phyloP scores from a whole-genome alignment of 2,329 filamentous ascomycete species.

The Emergomyces orientalis region DNA sequence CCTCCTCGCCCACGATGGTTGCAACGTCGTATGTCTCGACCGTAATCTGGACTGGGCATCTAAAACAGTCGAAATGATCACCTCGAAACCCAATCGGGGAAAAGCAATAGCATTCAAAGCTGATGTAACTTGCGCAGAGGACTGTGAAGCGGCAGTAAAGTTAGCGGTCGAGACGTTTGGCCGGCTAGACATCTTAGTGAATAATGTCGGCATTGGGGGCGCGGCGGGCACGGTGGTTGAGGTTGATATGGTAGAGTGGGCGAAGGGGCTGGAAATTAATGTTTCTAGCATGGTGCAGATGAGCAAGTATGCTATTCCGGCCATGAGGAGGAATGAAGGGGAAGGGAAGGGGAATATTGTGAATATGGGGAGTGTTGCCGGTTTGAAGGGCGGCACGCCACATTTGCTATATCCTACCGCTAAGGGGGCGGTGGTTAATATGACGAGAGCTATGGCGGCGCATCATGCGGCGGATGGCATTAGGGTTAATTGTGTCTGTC shows the following conservation, averaged over 20 bases:
- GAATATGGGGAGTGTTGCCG: slow-evolving; percentile 56
- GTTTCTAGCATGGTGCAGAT: slow-evolving; percentile 58
- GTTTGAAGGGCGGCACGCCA: slow-evolving; percentile 46
- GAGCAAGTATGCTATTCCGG: slow-evolving; percentile 52
- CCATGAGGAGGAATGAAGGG: slow-evolving; percentile 47
- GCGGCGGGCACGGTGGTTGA: slow-evolving; percentile 51
- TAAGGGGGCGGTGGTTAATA: slow-evolving; percentile 47
- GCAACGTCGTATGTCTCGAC: slow-evolving; percentile 52
- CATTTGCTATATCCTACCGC: slow-evolving; percentile 46
- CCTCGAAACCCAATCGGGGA: slow-evolving; percentile 30
- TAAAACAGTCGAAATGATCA: slow-evolving; percentile 47
- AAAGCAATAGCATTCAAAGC: slow-evolving; percentile 38
- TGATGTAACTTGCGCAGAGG: slow-evolving; percentile 47
- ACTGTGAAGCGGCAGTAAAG: slow-evolving; percentile 41
- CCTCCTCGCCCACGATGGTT: slow-evolving; percentile 51
- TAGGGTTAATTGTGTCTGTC: slow-evolving; percentile 48
- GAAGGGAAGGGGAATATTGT: slow-evolving; percentile 46
- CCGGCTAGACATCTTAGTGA: slow-evolving; percentile 53
- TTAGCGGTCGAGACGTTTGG: slow-evolving; percentile 43
- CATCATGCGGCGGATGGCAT: slow-evolving; percentile 45
- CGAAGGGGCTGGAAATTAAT: slow-evolving; percentile 50
- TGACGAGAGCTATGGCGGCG: slow-evolving; percentile 49
- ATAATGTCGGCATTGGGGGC: slow-evolving; percentile 55
- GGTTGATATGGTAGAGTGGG: slow-evolving; percentile 52
- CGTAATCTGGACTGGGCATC: slow-evolving; percentile 41